Evolutionary conservation across 306 rosid genomes (phyloP), one percentile per base, ranked within the genome.

Genomic region (Crotalaria pallida): DNA sequence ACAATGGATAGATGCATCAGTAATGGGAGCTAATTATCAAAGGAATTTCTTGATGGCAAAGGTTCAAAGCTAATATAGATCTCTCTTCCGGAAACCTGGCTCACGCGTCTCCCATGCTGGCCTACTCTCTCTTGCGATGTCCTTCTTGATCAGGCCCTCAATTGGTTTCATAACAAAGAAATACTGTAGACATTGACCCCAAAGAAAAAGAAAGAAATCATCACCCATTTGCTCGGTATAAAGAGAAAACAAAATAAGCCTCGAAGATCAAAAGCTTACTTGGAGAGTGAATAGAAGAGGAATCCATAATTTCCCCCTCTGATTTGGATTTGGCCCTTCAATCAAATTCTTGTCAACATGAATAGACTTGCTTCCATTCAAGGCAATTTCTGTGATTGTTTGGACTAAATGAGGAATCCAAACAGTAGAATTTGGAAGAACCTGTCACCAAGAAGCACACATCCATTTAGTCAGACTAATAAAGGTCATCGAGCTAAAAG

Each of bases 281-380:
- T 94, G 91, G 38, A 86, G 40, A 5, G 78, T 84, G 45, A 84
- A 73, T 51, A 94, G 10, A n/a, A 91, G 69, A 53, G 99, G 99
- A 79, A 94, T 94, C 63, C 87, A 82, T 60, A 84, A 11, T 75
- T 94, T 94, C 58, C 95, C 81, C 58, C 84, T 85, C 15, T 89
- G 84, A 65, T 94, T 94, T 19, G 99, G 99, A 76, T 94, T 88
- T 8, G 96, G 95, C 57, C 99, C 99, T 58, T 91, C 99, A 22
- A 94, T 94, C 82, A 94, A 76, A 73, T 83, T 83, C 82, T 86
- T 86, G 73, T 94, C 96, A 5, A 94, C 92, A 50, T 68, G 33
- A 73, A 94, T 84, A 11, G 96, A 86, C 65, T 76, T 81, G 77
- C 79, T 81, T 75, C 85, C 85, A 65, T 82, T 89, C 84, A 88